These are phyloP conservation scores for Candida rishiriensis DNA, from an alignment of 805 yeast genomes.

Conservation along the genomic window DNA sequence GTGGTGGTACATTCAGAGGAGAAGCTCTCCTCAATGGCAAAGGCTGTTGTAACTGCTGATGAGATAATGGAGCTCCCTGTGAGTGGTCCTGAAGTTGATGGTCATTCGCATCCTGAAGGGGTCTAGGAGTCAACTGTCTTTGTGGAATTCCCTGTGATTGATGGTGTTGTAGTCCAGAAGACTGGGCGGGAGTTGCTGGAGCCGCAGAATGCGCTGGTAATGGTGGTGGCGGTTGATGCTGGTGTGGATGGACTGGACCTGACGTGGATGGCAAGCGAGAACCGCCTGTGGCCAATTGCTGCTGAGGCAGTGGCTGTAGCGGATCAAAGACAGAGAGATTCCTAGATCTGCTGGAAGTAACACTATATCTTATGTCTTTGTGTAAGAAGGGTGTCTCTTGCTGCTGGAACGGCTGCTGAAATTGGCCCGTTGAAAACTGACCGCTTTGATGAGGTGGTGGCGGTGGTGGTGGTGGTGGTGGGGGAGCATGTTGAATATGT, in stretches of 20 bases:
- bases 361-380: constrained; percentile 29
- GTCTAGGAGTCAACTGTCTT: background rate
- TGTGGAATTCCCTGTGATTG: constrained; percentile 3
- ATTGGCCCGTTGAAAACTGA: constrained; percentile 23
- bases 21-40: constrained; percentile 7
- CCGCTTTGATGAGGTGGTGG: constrained; percentile 1
- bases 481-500: constrained; percentile 12
- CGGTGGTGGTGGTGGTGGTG: constrained; percentile 4
- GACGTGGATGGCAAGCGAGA: background rate
- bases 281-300: background rate
- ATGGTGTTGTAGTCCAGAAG: constrained; percentile 5
- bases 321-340: constrained; percentile 38
- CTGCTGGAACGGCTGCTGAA: constrained; percentile 29
- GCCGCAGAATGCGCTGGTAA: constrained; percentile 6
- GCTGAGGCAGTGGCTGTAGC: constrained; percentile 20
- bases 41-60: constrained; percentile 5
- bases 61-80: background rate
- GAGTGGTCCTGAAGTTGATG: background rate
- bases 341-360: constrained; percentile 29
- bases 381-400: constrained; percentile 23
- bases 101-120: background rate
- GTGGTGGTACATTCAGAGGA: constrained; percentile 9
- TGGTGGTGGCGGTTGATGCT: constrained; percentile 4
- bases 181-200: constrained; percentile 3
- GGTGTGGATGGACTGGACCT: background rate